Evolutionary conservation across 1,139 yeast genomes (phyloP).

Genomic region (Hansenula sp.): DNA sequence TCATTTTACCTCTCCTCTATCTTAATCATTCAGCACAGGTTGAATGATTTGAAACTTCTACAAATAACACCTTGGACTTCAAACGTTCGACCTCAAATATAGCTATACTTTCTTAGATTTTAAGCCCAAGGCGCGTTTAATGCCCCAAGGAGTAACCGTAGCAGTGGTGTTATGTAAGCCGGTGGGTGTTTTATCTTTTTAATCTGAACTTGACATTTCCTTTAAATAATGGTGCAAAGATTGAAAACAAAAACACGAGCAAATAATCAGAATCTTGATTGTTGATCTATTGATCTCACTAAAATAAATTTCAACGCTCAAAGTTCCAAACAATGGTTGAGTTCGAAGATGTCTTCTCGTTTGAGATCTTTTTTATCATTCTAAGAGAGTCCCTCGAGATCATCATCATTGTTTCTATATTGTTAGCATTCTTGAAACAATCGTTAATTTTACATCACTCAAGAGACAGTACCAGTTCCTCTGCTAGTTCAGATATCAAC

Average conservation of each 20-base stretch:
- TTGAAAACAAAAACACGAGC: not conserved
- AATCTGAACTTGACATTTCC: not conserved
- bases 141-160: no score
- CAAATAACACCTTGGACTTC: no score
- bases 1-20: no score
- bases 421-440: conserved; percentile 86
- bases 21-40: no score
- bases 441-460: conserved; percentile 29
- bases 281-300: no score
- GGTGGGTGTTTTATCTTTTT: conserved; percentile 2
- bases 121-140: no score
- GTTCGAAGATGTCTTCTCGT: conserved; percentile 33
- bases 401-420: conserved; percentile 81
- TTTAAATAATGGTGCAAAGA: not conserved
- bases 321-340: not conserved
- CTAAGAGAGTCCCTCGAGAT: conserved; percentile 92
- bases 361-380: conserved; percentile 71
- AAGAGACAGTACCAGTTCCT: conserved; percentile 6
- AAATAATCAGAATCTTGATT: not conserved
- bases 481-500: not conserved
- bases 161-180: no score
- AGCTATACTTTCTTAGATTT: no score
- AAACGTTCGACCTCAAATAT: no score
- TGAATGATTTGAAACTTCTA: no score
- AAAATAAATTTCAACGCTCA: no score